phyloP scores from a whole-genome alignment of 2,329 filamentous ascomycete species.

The Talaromyces sp. region DNA sequence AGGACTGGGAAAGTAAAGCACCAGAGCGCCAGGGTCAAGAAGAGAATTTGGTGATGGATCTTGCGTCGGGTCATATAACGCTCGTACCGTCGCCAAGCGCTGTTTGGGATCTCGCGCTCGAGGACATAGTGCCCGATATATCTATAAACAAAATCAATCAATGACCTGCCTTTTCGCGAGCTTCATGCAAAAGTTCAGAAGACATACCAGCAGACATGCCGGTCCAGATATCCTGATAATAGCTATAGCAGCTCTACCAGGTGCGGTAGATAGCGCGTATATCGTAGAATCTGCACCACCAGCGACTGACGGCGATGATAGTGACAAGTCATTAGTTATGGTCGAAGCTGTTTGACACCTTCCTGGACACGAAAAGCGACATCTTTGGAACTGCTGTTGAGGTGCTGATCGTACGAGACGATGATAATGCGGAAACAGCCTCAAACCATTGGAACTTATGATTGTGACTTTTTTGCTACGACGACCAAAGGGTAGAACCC shows the following conservation, averaged over 20 bases:
- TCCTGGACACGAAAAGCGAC: background rate
- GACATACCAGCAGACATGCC: conserved; percentile 59
- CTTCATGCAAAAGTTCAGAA: background rate
- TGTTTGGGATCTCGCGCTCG: conserved; percentile 50
- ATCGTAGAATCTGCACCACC: conserved; percentile 57
- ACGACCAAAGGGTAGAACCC: conserved; percentile 3
- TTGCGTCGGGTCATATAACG: conserved; percentile 58
- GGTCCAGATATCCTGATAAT: conserved; percentile 82
- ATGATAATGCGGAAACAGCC: background rate
- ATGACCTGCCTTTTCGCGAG: background rate
- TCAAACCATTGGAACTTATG: no score
- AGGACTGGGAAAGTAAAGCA: conserved; percentile 77
- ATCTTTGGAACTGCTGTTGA: background rate
- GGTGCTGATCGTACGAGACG: background rate
- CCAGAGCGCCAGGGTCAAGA: conserved; percentile 71
- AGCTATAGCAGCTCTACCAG: conserved; percentile 83
- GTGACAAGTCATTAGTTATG: background rate
- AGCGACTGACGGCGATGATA: conserved; percentile 6
- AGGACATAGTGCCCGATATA: conserved; percentile 62
- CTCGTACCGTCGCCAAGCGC: conserved; percentile 66
- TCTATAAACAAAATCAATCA: conserved; percentile 33
- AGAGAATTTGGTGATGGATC: conserved; percentile 39
- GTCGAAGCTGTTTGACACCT: background rate
- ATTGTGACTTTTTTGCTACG: background rate
- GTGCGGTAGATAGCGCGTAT: conserved; percentile 83